Percentiles rank a stretch among this genome's conserved stretches.
These are phyloP conservation scores for Fraxinus excelsior DNA, from an alignment of 257 asterid species.

Conservation along the genomic window DNA sequence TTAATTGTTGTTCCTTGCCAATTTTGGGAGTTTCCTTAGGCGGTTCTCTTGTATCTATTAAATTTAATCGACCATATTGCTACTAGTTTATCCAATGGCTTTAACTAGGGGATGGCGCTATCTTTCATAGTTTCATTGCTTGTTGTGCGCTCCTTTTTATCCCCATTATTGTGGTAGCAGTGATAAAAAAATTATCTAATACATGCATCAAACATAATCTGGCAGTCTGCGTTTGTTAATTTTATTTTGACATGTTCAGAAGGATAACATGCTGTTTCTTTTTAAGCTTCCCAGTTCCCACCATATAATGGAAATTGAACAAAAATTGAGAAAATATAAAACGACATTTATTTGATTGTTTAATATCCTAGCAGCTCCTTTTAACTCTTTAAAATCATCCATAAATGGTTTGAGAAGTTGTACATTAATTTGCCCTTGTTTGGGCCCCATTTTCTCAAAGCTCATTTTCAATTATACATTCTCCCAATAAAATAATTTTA, in stretches of 20 bases:
- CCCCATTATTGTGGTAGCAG: background rate
- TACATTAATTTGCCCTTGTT: background rate
- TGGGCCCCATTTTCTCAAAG: too few relatives aligned
- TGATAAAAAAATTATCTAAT: too few relatives aligned
- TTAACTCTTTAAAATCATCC: background rate
- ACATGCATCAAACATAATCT: background rate
- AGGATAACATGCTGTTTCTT: background rate
- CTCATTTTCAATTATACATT: too few relatives aligned
- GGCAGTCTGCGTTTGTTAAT: background rate
- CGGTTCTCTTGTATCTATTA: background rate
- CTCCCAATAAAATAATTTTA: too few relatives aligned
- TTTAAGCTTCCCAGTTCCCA: slow-evolving; percentile 5
- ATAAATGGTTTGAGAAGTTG: background rate
- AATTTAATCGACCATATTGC: background rate
- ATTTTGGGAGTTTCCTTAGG: background rate
- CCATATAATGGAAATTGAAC: background rate
- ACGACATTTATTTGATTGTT: background rate
- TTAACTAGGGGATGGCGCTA: background rate
- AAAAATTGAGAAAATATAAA: background rate
- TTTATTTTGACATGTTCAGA: background rate
- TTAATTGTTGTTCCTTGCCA: background rate
- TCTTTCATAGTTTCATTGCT: background rate
- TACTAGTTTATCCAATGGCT: background rate
- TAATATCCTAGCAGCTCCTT: background rate
- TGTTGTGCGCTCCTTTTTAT: background rate